Evolutionary conservation across 306 rosid species (phyloP), one percentile per base, ranked within the genome.

Genomic region (Sesbania bispinosa): DNA sequence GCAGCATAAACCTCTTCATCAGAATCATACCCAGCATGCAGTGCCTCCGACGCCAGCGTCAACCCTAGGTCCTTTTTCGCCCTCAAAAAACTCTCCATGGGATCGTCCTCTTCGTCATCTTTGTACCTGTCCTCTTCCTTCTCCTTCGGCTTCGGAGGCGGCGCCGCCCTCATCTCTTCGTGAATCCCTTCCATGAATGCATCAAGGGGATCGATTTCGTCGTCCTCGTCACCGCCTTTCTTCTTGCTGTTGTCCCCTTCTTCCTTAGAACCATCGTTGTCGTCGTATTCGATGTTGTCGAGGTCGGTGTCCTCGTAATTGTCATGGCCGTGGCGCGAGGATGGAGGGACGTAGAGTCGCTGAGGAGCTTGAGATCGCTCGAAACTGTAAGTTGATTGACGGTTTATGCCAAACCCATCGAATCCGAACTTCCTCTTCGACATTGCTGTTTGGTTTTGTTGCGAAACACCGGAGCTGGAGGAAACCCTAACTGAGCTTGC

Each of bases 1-100:
- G 99, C 99, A 0, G 99, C 99, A 69, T 94, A 94, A 54, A 94
- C 99, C 90, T 94, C 99, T 73, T 94, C 97, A 10, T 94, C 99
- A 8, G 99, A 91, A 61, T 91, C 88, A 23, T 94, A 94, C 1
- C 99, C 97, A 6, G 99, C 99, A 26, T 82, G 81, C 24, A 94
- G 83, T 2, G 91, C 99, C 1, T 94, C 99, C 0, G 97, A 89
- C 0, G 99, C 99, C 32, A 94, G 81, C 39, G 97, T 90, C 70
- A 94, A 62, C 62, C 89, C 92, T 21, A 88, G 54, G 45, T 94
- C 99, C 88, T 91, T 94, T 79, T 94, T 94, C 8, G 99, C 99
- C 78, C 81, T 81, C 54, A 94, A 70, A 62, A 90, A 94, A 47
- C 93, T 91, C 82, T 94, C 99, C 95, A 91, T 83, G 10, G 87